These are phyloP conservation scores for Cucurbitaria berberidis DNA, from an alignment of 2,329 filamentous ascomycete genomes.

Conservation along the genomic window DNA sequence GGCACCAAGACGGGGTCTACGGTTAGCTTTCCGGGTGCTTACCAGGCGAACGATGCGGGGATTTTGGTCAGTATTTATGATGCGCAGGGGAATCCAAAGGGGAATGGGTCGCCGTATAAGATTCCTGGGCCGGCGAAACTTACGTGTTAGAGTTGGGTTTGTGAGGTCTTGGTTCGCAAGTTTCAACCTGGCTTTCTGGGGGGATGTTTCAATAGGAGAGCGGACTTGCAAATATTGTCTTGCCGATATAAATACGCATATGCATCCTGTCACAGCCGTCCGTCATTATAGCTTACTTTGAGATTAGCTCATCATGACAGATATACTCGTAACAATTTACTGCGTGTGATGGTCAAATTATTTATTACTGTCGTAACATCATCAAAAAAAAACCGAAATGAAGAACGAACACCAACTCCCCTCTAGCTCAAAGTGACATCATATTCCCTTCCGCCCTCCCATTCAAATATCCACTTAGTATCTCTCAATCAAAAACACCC, in stretches of 20 bases:
- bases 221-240: too few relatives aligned
- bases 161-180: not conserved
- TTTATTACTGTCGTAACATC: not conserved
- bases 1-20: slow-evolving; percentile 25
- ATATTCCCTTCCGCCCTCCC: too few relatives aligned
- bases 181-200: too few relatives aligned
- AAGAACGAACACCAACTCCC: too few relatives aligned
- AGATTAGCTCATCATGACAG: not conserved
- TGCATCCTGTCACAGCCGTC: not conserved
- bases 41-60: slow-evolving; percentile 36
- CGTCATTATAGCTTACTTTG: not conserved
- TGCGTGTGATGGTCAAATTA: not conserved
- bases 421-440: not conserved
- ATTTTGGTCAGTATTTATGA: slow-evolving; percentile 43
- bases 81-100: slow-evolving; percentile 24
- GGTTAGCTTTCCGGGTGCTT: slow-evolving; percentile 48
- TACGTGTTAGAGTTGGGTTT: slow-evolving; percentile 50
- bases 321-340: not conserved
- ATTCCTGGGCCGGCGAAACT: slow-evolving; percentile 60
- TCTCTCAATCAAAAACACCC: slow-evolving; percentile 68
- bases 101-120: slow-evolving; percentile 50
- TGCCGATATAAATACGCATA: not conserved
- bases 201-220: too few relatives aligned
- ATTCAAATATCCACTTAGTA: slow-evolving; percentile 64
- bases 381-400: too few relatives aligned